phyloP scores from a whole-genome alignment of 129 eudicot species.

The Tanacetum coccineum region DNA sequence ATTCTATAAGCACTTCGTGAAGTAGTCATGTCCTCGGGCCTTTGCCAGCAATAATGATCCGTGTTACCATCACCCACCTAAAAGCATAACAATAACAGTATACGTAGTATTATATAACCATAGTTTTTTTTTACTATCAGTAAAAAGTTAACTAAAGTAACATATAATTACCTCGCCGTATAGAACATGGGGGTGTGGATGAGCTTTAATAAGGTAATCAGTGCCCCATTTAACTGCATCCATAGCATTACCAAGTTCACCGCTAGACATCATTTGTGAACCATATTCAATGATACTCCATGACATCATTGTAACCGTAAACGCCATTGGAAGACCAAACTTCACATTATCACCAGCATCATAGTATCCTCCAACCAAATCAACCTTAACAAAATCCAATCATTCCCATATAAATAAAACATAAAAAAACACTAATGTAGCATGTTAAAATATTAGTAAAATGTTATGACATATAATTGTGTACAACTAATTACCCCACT shows the following conservation, averaged over 20 bases:
- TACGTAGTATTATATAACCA: too few species aligned
- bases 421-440: too few species aligned
- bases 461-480: not conserved
- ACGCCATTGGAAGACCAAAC: conserved; percentile 97
- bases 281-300: conserved; percentile 97
- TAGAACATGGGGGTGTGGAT: conserved; percentile 79
- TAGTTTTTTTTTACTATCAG: too few species aligned
- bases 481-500: conserved; percentile 62
- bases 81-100: conserved; percentile 3
- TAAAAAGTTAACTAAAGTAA: not conserved
- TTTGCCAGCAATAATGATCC: conserved; percentile 98
- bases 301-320: conserved; percentile 95
- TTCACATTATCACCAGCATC: conserved; percentile 99
- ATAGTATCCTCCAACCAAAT: conserved; percentile 97
- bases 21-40: conserved; percentile 99
- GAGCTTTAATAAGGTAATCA: conserved; percentile 92
- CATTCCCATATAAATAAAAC: not conserved
- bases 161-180: conserved; percentile 73
- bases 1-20: conserved; percentile 79
- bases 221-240: conserved; percentile 98
- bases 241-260: conserved; percentile 77
- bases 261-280: conserved; percentile 71
- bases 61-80: conserved; percentile 99
- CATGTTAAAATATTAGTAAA: not conserved
- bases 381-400: conserved; percentile 45